Evolutionary conservation across 768 basidiomycete species (phyloP).

Genomic region (Naganishia randhawae): DNA sequence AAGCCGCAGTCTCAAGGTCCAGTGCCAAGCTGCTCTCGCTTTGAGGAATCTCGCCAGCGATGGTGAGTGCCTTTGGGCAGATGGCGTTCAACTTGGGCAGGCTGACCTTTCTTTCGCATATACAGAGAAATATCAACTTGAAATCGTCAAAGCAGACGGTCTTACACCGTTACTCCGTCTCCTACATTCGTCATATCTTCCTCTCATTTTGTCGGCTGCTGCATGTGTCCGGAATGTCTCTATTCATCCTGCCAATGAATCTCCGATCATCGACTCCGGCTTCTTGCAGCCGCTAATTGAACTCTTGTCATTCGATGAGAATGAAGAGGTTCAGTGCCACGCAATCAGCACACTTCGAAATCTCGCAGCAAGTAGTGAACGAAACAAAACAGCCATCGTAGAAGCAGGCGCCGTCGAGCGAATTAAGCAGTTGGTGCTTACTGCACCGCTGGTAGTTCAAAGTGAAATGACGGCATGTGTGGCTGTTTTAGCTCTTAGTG

Average conservation of each 20-base stretch:
- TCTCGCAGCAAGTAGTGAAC: slow-evolving; percentile 91
- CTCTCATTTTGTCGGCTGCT: slow-evolving; percentile 93
- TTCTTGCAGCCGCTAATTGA: slow-evolving; percentile 95
- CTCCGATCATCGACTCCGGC: slow-evolving; percentile 96
- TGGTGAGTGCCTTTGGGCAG: slow-evolving; percentile 56
- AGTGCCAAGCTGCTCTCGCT: slow-evolving; percentile 95
- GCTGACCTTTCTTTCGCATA: background rate
- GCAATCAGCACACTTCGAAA: slow-evolving; percentile 96
- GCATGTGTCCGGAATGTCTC: slow-evolving; percentile 99
- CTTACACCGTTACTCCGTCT: slow-evolving; percentile 86
- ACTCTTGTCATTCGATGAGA: slow-evolving; percentile 94
- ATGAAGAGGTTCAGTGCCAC: slow-evolving; percentile 99
- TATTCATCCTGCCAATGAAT: slow-evolving; percentile 97
- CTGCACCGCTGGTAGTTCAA: slow-evolving; percentile 93
- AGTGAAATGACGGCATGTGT: slow-evolving; percentile 99
- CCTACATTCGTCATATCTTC: slow-evolving; percentile 91
- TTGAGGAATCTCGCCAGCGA: slow-evolving; percentile 95
- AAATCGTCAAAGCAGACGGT: slow-evolving; percentile 94
- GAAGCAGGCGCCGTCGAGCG: slow-evolving; percentile 94
- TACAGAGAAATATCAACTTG: slow-evolving; percentile 94
- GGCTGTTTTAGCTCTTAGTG: slow-evolving; percentile 89
- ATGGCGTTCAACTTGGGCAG: background rate
- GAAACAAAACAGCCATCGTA: slow-evolving; percentile 97
- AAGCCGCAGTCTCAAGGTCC: slow-evolving; percentile 92
- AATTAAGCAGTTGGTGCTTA: slow-evolving; percentile 92